Conservation (phyloP, 2,329 filamentous ascomycete genomes). For the Alternaria sp. region DNA sequence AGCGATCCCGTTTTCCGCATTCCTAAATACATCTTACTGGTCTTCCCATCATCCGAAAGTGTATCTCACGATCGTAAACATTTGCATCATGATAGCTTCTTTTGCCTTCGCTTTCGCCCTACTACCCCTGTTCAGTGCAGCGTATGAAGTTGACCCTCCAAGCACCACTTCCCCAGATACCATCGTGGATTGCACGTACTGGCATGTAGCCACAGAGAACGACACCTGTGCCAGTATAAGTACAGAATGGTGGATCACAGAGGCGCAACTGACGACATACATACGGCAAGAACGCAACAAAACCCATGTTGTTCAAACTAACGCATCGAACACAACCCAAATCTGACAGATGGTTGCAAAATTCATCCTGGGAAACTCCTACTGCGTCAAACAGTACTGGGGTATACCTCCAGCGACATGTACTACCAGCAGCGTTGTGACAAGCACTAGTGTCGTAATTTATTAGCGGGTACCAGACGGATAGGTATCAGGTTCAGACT, state of each 20-base stretch:
- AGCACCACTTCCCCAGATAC: not conserved
- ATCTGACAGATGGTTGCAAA: conserved; percentile 1
- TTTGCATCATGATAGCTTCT: not conserved
- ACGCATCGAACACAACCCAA: not conserved
- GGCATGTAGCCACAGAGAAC: not conserved
- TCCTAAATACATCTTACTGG: not conserved
- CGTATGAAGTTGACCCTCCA: not conserved
- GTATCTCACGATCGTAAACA: not conserved
- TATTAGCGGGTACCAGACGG: conserved; percentile 12
- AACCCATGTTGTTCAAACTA: not conserved
- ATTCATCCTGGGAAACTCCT: not conserved
- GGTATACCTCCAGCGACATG: not conserved
- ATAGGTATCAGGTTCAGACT: conserved; percentile 22
- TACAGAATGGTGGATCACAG: not conserved
- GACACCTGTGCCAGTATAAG: not conserved
- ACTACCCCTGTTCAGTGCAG: not conserved
- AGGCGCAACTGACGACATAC: not conserved
- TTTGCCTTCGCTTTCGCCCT: not conserved
- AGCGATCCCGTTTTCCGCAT: not conserved
- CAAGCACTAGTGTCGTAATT: conserved; percentile 9
- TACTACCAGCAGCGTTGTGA: not conserved
- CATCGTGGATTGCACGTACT: not conserved
- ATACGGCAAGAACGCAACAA: not conserved
- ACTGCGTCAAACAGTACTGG: not conserved
- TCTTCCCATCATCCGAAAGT: not conserved